Conservation (phyloP, 139 green algal species). For the Tetradesmus lagerheimii region DNA sequence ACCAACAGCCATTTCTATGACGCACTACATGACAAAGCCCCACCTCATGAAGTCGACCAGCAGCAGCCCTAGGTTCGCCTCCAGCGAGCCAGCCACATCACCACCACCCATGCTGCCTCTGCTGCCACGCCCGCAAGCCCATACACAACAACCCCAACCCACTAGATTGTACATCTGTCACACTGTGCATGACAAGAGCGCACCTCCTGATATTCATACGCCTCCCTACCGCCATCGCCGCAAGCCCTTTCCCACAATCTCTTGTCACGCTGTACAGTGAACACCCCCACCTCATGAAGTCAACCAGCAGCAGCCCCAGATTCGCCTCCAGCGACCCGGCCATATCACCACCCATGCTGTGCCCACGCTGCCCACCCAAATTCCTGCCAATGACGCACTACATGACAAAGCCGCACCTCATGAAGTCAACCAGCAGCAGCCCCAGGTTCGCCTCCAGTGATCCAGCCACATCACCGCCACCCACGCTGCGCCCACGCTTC, state of each 20-base stretch:
- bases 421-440: slow-evolving; percentile 94
- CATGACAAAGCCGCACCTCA: slow-evolving; percentile 55
- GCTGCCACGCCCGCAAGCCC: neutral
- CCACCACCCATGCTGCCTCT: slow-evolving; percentile 1
- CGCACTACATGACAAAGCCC: neutral
- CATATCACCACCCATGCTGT: slow-evolving; percentile 13
- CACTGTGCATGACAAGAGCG: too few species aligned
- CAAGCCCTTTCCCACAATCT: too few species aligned
- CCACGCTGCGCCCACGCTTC: slow-evolving; percentile 1
- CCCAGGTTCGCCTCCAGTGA: slow-evolving; percentile 86
- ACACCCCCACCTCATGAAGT: slow-evolving; percentile 85
- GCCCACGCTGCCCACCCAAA: slow-evolving; percentile 4
- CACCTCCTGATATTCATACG: too few species aligned
- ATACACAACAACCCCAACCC: too few species aligned
- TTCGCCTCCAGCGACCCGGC: slow-evolving; percentile 70
- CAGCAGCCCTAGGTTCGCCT: slow-evolving; percentile 88
- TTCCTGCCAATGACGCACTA: neutral
- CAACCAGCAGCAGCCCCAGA: slow-evolving; percentile 91
- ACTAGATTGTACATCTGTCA: too few species aligned
- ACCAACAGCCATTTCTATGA: neutral
- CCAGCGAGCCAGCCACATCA: slow-evolving; percentile 54
- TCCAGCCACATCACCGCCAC: neutral
- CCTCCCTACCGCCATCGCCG: too few species aligned
- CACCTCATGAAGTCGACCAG: slow-evolving; percentile 93
- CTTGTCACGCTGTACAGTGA: too few species aligned